Evolutionary conservation across 345 rosid species (phyloP).

Genomic region (Brassica carinata): DNA sequence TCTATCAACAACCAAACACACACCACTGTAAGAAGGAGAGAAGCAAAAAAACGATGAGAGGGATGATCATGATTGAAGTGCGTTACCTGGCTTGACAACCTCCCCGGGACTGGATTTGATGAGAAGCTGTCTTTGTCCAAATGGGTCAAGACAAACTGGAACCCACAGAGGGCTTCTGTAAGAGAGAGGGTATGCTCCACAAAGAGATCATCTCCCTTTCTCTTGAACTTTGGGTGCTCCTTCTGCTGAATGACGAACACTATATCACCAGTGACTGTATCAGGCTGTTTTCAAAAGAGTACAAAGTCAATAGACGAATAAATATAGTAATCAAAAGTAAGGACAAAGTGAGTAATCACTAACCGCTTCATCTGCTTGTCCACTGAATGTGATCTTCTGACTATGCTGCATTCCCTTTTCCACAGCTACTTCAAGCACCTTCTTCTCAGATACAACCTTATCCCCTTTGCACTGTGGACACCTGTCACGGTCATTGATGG

Average conservation of each 20-base stretch:
- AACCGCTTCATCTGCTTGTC: constrained; percentile 93
- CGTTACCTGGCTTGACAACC: constrained; percentile 80
- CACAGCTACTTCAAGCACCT: constrained; percentile 76
- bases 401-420: constrained; percentile 92
- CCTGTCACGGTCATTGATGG: background rate
- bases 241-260: too few species aligned
- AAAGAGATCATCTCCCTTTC: too few species aligned
- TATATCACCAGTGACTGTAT: too few species aligned
- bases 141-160: constrained; percentile 73
- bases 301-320: too few species aligned
- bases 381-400: constrained; percentile 86
- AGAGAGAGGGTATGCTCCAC: constrained; percentile 40
- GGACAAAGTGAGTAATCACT: constrained; percentile 4
- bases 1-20: constrained; percentile 38
- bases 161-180: constrained; percentile 90
- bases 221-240: too few species aligned
- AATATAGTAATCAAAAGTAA: constrained; percentile 20
- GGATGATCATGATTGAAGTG: background rate
- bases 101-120: constrained; percentile 83
- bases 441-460: constrained; percentile 50
- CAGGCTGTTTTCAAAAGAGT: constrained; percentile 37
- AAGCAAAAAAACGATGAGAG: background rate
- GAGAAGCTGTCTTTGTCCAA: constrained; percentile 84
- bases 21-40: background rate
- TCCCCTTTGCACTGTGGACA: background rate